Evolutionary conservation across 352 stramenopile species (phyloP), one percentile per base, ranked within the genome.

Genomic region (Pythium pyrilobum): DNA sequence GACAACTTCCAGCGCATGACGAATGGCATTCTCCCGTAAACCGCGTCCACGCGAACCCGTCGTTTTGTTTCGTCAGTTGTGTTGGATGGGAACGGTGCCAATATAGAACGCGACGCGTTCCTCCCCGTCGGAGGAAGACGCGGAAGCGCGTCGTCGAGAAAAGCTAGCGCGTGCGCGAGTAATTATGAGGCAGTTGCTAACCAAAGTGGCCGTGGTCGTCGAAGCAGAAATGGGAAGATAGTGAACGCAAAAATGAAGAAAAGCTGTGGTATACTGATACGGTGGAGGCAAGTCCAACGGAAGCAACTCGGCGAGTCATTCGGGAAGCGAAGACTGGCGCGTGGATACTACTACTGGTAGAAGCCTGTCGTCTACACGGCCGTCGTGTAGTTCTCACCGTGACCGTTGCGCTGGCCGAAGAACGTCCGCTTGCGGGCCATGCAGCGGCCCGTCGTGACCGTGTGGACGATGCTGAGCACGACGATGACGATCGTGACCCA

Each of bases 1-100:
- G 90, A 97, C 73, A 93, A 94, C 56, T 97, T 96, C 68, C 90
- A 97, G 79, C 89, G 86, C 62, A 93, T 96, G 71, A 97, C 90
- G 21, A 97, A 97, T 60, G 90, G 90, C 31, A 97, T 97, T 59
- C 61, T 96, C 52, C 73, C 86, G 9, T 96, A 87, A 52, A n/a
- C n/a, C n/a, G n/a, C n/a, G n/a, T n/a, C n/a, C n/a, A n/a, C n/a
- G n/a, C n/a, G n/a, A n/a, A n/a, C n/a, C n/a, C n/a, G n/a, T n/a
- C n/a, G n/a, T n/a, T n/a, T n/a, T n/a, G n/a, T n/a, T n/a, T n/a
- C n/a, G n/a, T n/a, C n/a, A n/a, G n/a, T n/a, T 24, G 32, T 40
- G 23, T 31, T n/a, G 32, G 33, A 31, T 18, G 41, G 27, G 12
- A 15, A 38, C 32, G 32, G 32, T 38, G 32, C 11, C 7, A 2